Conservation (phyloP, 164 flowering plant genomes). For the Warburgia ugandensis region DNA sequence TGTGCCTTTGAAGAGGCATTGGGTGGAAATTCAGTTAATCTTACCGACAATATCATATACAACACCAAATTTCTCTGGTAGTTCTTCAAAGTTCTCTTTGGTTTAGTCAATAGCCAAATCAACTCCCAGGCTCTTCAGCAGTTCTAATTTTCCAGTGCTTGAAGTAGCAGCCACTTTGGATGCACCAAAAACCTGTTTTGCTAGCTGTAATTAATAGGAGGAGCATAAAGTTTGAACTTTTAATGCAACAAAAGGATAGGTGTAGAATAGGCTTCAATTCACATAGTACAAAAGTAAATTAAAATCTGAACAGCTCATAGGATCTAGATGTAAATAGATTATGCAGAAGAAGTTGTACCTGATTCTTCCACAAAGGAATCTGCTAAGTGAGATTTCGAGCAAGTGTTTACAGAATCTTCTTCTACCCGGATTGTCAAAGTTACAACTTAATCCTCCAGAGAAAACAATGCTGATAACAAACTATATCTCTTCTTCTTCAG, state of each 20-base stretch:
- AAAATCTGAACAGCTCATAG: too few species aligned
- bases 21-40: neutral
- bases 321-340: too few species aligned
- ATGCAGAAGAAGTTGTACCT: too few species aligned
- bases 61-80: conserved; percentile 77
- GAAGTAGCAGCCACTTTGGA: conserved; percentile 88
- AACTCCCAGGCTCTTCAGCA: conserved; percentile 76
- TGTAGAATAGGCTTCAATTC: too few species aligned
- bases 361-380: too few species aligned
- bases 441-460: too few species aligned
- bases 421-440: too few species aligned
- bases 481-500: too few species aligned
- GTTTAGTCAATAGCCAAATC: conserved; percentile 92
- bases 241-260: neutral
- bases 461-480: too few species aligned
- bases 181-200: conserved; percentile 91
- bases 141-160: conserved; percentile 67
- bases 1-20: neutral
- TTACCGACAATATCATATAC: conserved; percentile 90
- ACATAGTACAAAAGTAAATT: too few species aligned
- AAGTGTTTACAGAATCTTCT: too few species aligned
- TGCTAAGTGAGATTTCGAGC: too few species aligned
- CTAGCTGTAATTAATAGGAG: conserved; percentile 47
- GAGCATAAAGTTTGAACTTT: neutral
- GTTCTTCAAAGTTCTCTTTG: conserved; percentile 81